Base-by-base conservation (phyloP, 352 stramenopile species). In the Phytopythium kandeliae region DNA sequence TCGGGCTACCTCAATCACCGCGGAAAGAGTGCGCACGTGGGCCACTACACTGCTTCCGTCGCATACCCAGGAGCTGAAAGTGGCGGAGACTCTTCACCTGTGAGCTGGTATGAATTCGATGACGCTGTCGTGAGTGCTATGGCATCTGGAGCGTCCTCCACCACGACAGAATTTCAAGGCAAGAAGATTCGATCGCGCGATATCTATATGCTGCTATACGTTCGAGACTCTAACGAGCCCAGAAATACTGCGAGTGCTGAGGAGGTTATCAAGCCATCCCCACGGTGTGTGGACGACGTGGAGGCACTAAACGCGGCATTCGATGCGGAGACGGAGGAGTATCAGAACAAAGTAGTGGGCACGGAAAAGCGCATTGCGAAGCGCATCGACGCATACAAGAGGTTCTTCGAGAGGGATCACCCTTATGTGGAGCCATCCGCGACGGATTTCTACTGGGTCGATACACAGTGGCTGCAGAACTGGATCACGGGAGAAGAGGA, bases 191-290 rank as follows among this genome's bases (percentile, higher is more conserved):
- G 78, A 5, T 93, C 81, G 2, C 73, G 81, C 19, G 84, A 95
- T 45, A 83, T 85, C 15, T 95, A 95, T 57, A 95, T 95, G 85
- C 60, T 95, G 21, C 59, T 94, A 28, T 95, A 94, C 51, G 67
- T 76, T 47, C 71, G 73, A 28, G 74, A 80, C 2, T 25, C 45
- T 19, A 48, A 15, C 28, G 51, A 4, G 44, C 57, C 26, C 33
- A 31, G 21, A 15, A 38, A 2, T 2, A 30, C 4, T 9, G 19
- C 26, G 11, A 49, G 13, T 48, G 46, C 17, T 24, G 15, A 36
- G 25, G 62, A 47, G 0, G 16, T 21, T 17, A n/a, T 57, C 0
- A 12, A 64, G n/a, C 72, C 67, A 35, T 72, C 69, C 9, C 53
- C 56, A 25, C 37, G 67, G 12, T 70, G 70, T 44, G 42, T 58